Evolutionary conservation across 2,329 filamentous ascomycete genomes (phyloP).

Genomic region (Thelonectria blattea): DNA sequence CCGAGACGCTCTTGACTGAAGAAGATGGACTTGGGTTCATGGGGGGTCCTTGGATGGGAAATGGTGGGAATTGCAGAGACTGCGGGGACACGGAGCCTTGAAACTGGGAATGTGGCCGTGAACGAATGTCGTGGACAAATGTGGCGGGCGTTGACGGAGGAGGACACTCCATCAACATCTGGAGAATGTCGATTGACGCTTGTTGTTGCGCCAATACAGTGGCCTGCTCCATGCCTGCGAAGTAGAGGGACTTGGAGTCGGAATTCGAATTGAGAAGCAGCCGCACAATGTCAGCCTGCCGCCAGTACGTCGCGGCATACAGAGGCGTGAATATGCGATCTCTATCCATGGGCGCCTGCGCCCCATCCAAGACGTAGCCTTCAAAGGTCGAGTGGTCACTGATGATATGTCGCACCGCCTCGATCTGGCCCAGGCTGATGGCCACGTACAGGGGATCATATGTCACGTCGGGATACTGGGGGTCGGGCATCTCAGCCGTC

Average conservation of each 20-base stretch:
- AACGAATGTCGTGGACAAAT: constrained; percentile 19
- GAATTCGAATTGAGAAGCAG: constrained; percentile 27
- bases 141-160: constrained; percentile 9
- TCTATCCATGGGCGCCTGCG: neutral
- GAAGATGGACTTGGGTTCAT: neutral
- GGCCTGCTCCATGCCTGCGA: constrained; percentile 30
- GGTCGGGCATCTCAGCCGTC: constrained; percentile 11
- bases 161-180: constrained; percentile 22
- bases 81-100: constrained; percentile 16
- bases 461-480: constrained; percentile 35
- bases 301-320: constrained; percentile 38
- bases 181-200: constrained; percentile 25
- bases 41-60: neutral
- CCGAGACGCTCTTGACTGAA: constrained; percentile 21
- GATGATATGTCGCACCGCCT: constrained; percentile 25
- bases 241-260: constrained; percentile 22
- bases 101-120: constrained; percentile 9
- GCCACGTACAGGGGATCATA: constrained; percentile 39
- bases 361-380: constrained; percentile 29
- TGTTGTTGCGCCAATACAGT: constrained; percentile 29
- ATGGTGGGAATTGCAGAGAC: neutral
- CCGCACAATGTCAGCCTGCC: constrained; percentile 31
- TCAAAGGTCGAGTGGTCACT: constrained; percentile 29
- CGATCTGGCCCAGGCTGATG: constrained; percentile 37
- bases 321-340: constrained; percentile 38